Evolutionary conservation across 139 green algal genomes (phyloP), one percentile per base, ranked within the genome.

Genomic region (Chlamydomonas sp.): DNA sequence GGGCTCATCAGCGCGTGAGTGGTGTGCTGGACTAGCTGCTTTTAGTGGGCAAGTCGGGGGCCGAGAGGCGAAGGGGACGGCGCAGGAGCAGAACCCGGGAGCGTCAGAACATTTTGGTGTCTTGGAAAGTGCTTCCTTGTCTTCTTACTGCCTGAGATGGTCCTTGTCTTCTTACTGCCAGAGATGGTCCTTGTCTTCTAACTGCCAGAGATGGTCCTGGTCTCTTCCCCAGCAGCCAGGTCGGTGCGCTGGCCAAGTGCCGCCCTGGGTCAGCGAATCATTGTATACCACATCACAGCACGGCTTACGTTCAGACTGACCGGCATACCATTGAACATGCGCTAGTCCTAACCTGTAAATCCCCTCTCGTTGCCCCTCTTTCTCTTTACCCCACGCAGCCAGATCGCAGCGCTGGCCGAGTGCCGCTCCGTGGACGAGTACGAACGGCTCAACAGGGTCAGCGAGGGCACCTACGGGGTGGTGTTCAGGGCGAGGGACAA

Each of bases 351-450:
- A 2, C 61, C 78, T 17, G 5, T 60, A 9, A 61, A 64, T 59
- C 15, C 18, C 63, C 67, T 66, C 18, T 3, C 57, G 7, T 67
- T 77, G 15, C 14, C 66, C 12, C 1, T 57, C 14, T 59, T 7
- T 66, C 20, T 6, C 61, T 9, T 17, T 69, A 6, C 3, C 64
- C 7, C 15, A 8, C 20, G 81, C 81, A 88, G 89, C 16, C 81
- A 71, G 31, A 90, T 78, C 72, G 85, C 88, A 94, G 96, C 63
- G 90, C 89, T 97, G 86, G 87, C 94, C 10, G 92, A 96, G 86
- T 99, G 96, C 89, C 91, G 97, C 6, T 92, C 86, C 63, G 97
- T 99, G 78, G 94, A 98, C 64, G 90, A 95, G 63, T 99, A 96
- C 83, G 95, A 99, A 88, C 90, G 93, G 63, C 89, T 98, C 2